Base-by-base conservation (phyloP, 2,329 filamentous ascomycete genomes). In the Ophiocordyceps polyrhachis-furcata region DNA sequence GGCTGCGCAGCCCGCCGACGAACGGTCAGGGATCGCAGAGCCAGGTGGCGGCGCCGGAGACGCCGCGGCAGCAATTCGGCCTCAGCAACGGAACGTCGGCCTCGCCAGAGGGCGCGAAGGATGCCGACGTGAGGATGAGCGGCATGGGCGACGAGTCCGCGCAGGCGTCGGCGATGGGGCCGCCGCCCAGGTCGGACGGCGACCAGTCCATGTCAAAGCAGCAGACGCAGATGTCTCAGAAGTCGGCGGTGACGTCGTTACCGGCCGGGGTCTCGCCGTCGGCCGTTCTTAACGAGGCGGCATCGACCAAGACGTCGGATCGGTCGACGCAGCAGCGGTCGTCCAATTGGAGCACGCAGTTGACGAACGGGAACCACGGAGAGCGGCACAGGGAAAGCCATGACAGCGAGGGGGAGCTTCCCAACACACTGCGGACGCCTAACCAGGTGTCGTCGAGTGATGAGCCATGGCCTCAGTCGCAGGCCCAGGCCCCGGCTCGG, bases 241-340 rank as follows among this genome's bases (percentile, higher is more conserved):
- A 69, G 41, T 81, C 79, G 5, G 69, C 66, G 1, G 61, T 79
- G 41, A 77, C 74, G 15, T 64, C 72, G 19, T 59, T 80, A 3
- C 73, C 76, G 1, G 62, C 68, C 0, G 75, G 73, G 4, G 64
- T 76, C 44, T 74, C 73, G 5, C 74, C 74, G 14, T 74, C 71
- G 23, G 72, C 71, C 13, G 60, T 73, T 47, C 65, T 79, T 44
- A 95, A 96, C 54, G 87, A 93, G 55, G 89, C 87, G 2, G 93
- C 87, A 2, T 93, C 88, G 1, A 94, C 88, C n/a, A 91, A 93
- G 62, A 88, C 83, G 2, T 85, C 83, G 1, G 78, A 83, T 49
- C 74, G 76, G 6, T 86, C 81, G 3, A 65, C 67, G 15, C 66
- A 69, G 44, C 79, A 69, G 44, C 79, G 78, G 13, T 79, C 75